Evolutionary conservation across 441 rosid species (phyloP), one percentile per base, ranked within the genome.

Genomic region (Pelargonium australe): DNA sequence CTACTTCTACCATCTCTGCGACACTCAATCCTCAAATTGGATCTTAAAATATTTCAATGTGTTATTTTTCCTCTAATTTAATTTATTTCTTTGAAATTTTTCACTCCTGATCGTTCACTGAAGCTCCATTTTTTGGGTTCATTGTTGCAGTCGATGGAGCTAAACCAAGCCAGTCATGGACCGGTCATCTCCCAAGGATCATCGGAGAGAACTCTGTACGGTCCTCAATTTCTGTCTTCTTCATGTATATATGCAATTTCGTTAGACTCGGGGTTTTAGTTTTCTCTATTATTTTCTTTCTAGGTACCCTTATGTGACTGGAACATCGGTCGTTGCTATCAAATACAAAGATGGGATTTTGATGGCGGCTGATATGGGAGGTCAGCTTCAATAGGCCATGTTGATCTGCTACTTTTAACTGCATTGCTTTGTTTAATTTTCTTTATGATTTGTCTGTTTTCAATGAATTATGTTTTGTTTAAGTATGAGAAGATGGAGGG

Each of bases 121-220:
- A 63, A n/a, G 7, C 41, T 4, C 4, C 0, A 5, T 64, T 5
- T 41, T 7, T 16, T 8, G n/a, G 62, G 64, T 70, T 43, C 25
- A 49, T 55, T 13, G 19, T 31, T 12, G 69, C 69, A 78, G 78
- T 75, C 68, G 53, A 77, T 81, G 68, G 77, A 69, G 67, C 77
- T 80, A 31, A 71, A 64, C 31, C 70, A 62, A 65, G 68, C 69
- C n/a, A 80, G 74, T 9, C 63, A 74, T 57, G 71, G 78, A n/a
- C 76, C 85, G 53, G 70, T 78, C 67, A 75, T 70, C 64, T 77
- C 87, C 12, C 82, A 82, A 37, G 80, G 80, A 13, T 84, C 74
- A 34, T 82, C 90, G 2, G 79, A 86, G 57, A 80, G 95, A 76
- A 89, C 91, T 17, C 79, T 81, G 95, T 88, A 60, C 37, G 63